phyloP scores from a whole-genome alignment of 2,329 filamentous ascomycete genomes.

The Fusarium proliferatum region DNA sequence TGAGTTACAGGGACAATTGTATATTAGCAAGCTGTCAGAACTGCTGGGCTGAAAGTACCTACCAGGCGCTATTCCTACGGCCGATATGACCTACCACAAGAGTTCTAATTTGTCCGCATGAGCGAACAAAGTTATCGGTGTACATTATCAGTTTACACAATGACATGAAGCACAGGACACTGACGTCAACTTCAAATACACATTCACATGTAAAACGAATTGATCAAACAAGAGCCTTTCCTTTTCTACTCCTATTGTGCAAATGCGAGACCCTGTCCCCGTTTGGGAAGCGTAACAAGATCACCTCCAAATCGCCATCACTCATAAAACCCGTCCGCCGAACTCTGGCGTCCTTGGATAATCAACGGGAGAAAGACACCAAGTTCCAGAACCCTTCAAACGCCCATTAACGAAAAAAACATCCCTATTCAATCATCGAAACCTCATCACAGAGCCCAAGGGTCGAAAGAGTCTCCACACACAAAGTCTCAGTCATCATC shows the following conservation, averaged over 20 bases:
- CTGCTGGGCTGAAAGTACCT: background rate
- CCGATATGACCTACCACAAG: too few relatives aligned
- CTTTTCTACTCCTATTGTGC: conserved; percentile 53
- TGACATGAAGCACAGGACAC: background rate
- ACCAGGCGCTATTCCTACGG: background rate
- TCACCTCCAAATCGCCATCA: conserved; percentile 45
- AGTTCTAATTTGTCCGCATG: background rate
- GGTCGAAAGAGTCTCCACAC: conserved; percentile 26
- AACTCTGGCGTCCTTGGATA: conserved; percentile 44
- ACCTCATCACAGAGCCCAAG: conserved; percentile 15
- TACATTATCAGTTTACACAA: background rate
- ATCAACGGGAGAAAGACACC: conserved; percentile 8
- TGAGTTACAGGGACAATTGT: background rate
- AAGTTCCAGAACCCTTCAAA: conserved; percentile 16
- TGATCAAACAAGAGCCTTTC: conserved; percentile 50
- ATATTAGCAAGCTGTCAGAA: background rate
- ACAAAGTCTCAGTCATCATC: conserved; percentile 39
- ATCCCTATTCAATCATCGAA: conserved; percentile 8
- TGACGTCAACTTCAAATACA: background rate
- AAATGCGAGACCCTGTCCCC: conserved; percentile 50
- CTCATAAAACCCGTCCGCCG: conserved; percentile 39
- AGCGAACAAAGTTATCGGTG: background rate
- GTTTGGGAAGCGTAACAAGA: conserved; percentile 46
- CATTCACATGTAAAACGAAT: conserved; percentile 18
- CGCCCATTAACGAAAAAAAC: conserved; percentile 5